Base-by-base conservation (phyloP, 2,329 filamentous ascomycete genomes). In the Aspergillus alliaceus region DNA sequence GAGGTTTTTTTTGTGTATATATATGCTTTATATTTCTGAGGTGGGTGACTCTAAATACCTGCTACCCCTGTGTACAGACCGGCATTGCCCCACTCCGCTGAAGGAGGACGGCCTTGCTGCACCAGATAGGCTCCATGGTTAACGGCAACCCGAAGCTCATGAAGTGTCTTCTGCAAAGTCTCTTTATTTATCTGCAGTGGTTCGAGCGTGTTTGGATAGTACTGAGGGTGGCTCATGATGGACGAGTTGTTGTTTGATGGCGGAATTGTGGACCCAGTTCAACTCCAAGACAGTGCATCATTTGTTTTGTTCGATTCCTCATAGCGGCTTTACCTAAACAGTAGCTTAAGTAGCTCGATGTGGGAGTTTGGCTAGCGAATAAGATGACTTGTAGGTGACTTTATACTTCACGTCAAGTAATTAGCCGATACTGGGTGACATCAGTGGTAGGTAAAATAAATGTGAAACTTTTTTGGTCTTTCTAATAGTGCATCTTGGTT, bases 51-150 rank as follows among this genome's bases (percentile, higher is more conserved):
- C 12, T 42, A 31, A 29, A 39, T 73, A 75, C 73, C 72, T 58
- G 68, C 64, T 59, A 66, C 64, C 27, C 67, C 69, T 35, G 62
- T 65, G 35, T 73, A 75, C 18, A 74, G 61, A 46, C 71, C 74
- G 53, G 60, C 62, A 11, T 54, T 44, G 6, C 62, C 64, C 57
- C 67, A 65, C 52, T 65, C 62, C 12, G 62, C 62, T 25, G 64
- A 66, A 8, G 65, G 54, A 31, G 62, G 59, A 27, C 59, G 63
- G 12, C 64, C 64, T n/a, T 57, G 39, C 18, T 66, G 64, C 14
- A 76, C 58, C 12, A 69, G 44, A 22, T 63, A 57, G 15, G 70
- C 59, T 7, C 71, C 71, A 42, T 62, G 65, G 24, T 61, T 61
- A 27, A 74, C 65, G 1, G 72, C 71, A 24, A 52, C 27, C 22